Base-by-base conservation (phyloP, 768 basidiomycete species). In the Boletus rex-veris region DNA sequence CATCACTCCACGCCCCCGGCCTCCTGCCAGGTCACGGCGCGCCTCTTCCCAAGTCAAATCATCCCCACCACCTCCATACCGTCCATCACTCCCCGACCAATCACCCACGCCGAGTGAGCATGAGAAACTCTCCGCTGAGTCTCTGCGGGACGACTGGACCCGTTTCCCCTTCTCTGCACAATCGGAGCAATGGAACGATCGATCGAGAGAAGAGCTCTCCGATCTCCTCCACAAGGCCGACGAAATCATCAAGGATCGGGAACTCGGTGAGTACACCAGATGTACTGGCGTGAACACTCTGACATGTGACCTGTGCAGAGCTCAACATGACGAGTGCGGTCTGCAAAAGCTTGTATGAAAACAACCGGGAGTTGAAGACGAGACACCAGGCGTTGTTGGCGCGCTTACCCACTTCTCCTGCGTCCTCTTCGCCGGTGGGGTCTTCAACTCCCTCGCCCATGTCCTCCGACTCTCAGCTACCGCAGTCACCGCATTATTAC, bases 311-410 rank as follows among this genome's bases (percentile, higher is more conserved):
- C 15, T 11, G 18, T 19, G 11, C 46, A 71, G 90, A 92, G 64
- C 78, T 92, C 44, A 80, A 78, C 40, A 63, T 84, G 43, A 85
- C 88, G 24, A 84, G 88, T 35, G 79, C 80, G 16, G 79, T 84
- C 43, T 83, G 81, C 72, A 88, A 87, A 74, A 80, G 71, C 46
- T 71, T 92, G 53, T 85, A 87, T 59, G 79, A 88, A 49, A 81
- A 80, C 62, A 90, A 88, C 63, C 72, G 83, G 24, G 73, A 78
- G 26, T 75, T 92, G 58, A 86, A 86, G 72, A 77, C 74, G 30
- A 85, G 84, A 61, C 90, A 92, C 65, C 80, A 89, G 60, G 81
- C 82, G 10, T 73, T 92, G 31, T 75, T 92, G 18, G 74, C 85
- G 1, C 80, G 86, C 19, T 70, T 90, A 7, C 86, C 83, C 0